Percentiles rank a stretch among this genome's conserved stretches.
phyloP scores from a whole-genome alignment of 257 asterid genomes.

The Oldenlandia corymbosa region DNA sequence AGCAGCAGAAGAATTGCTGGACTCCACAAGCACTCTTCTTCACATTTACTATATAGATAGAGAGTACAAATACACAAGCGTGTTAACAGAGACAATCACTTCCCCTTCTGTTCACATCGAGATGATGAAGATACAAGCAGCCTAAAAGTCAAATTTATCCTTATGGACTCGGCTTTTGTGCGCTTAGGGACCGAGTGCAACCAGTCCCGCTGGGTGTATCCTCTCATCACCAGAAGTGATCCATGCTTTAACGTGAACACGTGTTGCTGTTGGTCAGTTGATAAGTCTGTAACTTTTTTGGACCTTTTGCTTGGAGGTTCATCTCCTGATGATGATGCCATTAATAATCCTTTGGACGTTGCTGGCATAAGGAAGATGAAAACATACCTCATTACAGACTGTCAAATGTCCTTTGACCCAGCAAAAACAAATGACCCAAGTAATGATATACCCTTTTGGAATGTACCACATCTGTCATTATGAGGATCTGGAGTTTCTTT shows the following conservation, averaged over 20 bases:
- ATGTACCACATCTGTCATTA: too few relatives aligned
- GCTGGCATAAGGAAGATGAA: slow-evolving; percentile 15
- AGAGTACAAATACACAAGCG: too few relatives aligned
- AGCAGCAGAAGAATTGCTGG: too few relatives aligned
- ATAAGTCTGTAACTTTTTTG: slow-evolving; percentile 25
- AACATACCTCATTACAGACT: background rate
- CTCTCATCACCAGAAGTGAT: slow-evolving; percentile 81
- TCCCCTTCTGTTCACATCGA: background rate
- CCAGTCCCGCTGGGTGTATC: slow-evolving; percentile 89
- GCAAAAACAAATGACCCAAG: too few relatives aligned
- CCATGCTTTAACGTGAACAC: slow-evolving; percentile 66
- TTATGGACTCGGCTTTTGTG: slow-evolving; percentile 52
- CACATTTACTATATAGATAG: too few relatives aligned
- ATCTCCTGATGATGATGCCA: slow-evolving; percentile 22
- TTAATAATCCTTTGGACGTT: slow-evolving; percentile 25
- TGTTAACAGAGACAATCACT: background rate
- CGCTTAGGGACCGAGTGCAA: slow-evolving; percentile 94
- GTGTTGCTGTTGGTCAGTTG: slow-evolving; percentile 37
- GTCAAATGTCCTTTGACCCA: too few relatives aligned
- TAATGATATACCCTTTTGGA: too few relatives aligned
- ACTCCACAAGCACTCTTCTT: too few relatives aligned
- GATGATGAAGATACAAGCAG: slow-evolving; percentile 5
- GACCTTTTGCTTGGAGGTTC: slow-evolving; percentile 53
- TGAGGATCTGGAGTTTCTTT: too few relatives aligned
- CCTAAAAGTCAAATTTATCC: slow-evolving; percentile 89